A percentile compares a stretch with the other conserved stretches of the same genome.
Evolutionary conservation across 805 yeast species (phyloP).

Genomic region (Starmerella stigmatis): DNA sequence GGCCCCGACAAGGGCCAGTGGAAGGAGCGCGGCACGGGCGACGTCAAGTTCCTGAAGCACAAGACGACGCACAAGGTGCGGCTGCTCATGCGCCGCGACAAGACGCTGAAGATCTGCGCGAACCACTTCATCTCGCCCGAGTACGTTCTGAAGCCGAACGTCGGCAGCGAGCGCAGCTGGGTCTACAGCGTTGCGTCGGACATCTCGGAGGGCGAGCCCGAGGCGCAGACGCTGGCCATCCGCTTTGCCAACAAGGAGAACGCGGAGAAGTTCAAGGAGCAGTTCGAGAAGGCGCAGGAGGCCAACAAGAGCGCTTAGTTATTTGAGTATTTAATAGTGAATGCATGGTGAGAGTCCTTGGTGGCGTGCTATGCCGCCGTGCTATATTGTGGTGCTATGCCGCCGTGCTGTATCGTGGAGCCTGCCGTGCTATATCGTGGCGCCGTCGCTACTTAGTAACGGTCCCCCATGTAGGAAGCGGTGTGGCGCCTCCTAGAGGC

Average conservation of each 20-base stretch:
- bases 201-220: slow-evolving; percentile 89
- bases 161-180: slow-evolving; percentile 98
- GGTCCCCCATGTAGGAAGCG: too few species aligned
- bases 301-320: slow-evolving; percentile 43
- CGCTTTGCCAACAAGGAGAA: slow-evolving; percentile 58
- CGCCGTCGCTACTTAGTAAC: too few species aligned
- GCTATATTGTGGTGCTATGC: too few species aligned
- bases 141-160: slow-evolving; percentile 77
- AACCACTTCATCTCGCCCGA: slow-evolving; percentile 75
- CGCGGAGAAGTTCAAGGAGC: slow-evolving; percentile 90
- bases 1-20: slow-evolving; percentile 52
- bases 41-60: slow-evolving; percentile 88
- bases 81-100: slow-evolving; percentile 96
- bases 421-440: too few species aligned
- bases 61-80: slow-evolving; percentile 73
- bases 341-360: too few species aligned
- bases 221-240: slow-evolving; percentile 92
- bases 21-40: slow-evolving; percentile 99
- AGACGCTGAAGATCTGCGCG: slow-evolving; percentile 95
- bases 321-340: too few species aligned
- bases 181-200: slow-evolving; percentile 92
- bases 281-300: slow-evolving; percentile 75
- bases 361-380: too few species aligned
- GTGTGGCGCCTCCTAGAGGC: too few species aligned
- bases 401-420: too few species aligned